Evolutionary conservation across 2,329 filamentous ascomycete species (phyloP).

Genomic region (Tolypocladium nubicola): DNA sequence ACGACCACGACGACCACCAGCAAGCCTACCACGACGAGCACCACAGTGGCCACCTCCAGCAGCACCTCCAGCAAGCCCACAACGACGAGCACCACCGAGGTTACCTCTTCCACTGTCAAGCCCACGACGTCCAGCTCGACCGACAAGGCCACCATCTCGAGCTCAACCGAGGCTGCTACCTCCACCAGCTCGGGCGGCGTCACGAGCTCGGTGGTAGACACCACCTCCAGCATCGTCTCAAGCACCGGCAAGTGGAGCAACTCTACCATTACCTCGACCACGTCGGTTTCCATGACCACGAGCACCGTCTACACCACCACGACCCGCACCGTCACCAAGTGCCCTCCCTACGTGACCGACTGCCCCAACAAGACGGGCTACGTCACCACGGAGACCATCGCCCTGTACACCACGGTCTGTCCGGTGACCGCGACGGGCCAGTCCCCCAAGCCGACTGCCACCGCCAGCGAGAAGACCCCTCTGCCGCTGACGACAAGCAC

Average conservation of each 20-base stretch:
- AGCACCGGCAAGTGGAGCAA: slow-evolving; percentile 4
- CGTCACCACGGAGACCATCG: slow-evolving; percentile 28
- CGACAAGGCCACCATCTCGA: no score
- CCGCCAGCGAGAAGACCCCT: not conserved
- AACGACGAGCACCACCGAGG: no score
- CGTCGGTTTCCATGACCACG: slow-evolving; percentile 12
- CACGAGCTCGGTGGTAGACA: not conserved
- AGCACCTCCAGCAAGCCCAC: no score
- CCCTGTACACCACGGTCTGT: slow-evolving; percentile 35
- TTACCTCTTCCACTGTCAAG: not conserved
- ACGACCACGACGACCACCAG: slow-evolving; percentile 4
- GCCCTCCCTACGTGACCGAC: slow-evolving; percentile 30
- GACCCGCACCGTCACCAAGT: slow-evolving; percentile 45
- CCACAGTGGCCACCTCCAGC: not conserved
- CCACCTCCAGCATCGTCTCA: not conserved
- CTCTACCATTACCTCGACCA: slow-evolving; percentile 4
- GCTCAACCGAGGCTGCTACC: no score
- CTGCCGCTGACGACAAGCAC: slow-evolving; percentile 19
- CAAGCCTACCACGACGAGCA: not conserved
- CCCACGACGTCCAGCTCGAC: not conserved
- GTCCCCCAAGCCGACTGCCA: slow-evolving; percentile 5
- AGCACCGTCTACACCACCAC: slow-evolving; percentile 29
- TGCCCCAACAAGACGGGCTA: slow-evolving; percentile 21
- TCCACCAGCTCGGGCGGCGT: not conserved
- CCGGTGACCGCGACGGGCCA: slow-evolving; percentile 16